phyloP scores from a whole-genome alignment of 306 rosid genomes.

The Leucaena leucocephala region DNA sequence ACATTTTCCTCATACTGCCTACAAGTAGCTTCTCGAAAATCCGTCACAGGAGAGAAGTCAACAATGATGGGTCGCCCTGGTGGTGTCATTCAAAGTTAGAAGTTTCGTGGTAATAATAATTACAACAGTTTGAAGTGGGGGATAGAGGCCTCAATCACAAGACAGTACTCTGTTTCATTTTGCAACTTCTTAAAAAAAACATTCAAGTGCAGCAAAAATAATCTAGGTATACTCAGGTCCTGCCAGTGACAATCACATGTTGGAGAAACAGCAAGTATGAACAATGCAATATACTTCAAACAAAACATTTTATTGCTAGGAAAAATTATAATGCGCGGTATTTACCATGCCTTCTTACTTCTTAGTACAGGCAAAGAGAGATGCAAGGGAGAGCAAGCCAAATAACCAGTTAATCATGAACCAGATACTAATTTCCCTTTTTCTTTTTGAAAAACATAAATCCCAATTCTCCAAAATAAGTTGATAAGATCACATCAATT shows the following conservation, averaged over 20 bases:
- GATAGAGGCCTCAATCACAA: conserved; percentile 5
- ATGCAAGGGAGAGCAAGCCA: background rate
- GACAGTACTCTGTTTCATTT: background rate
- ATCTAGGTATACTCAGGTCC: background rate
- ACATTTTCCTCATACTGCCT: conserved; percentile 99
- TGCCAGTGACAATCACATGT: background rate
- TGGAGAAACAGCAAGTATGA: conserved; percentile 5
- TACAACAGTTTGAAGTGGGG: background rate
- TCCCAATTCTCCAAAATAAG: background rate
- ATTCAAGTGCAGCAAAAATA: background rate
- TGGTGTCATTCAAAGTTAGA: conserved; percentile 30
- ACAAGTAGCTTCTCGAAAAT: conserved; percentile 99
- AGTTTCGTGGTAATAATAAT: conserved; percentile 15
- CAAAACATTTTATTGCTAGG: background rate
- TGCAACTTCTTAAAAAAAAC: background rate
- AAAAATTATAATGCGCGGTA: background rate
- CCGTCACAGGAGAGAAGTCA: conserved; percentile 97
- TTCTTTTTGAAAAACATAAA: background rate
- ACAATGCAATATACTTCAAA: background rate
- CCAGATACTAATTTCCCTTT: background rate
- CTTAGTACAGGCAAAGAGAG: background rate
- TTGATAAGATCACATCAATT: background rate
- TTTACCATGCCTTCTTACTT: background rate
- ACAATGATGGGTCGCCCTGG: conserved; percentile 94
- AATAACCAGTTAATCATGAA: background rate